Base-by-base conservation (phyloP, 257 asterid species). In the Solanum chilense region DNA sequence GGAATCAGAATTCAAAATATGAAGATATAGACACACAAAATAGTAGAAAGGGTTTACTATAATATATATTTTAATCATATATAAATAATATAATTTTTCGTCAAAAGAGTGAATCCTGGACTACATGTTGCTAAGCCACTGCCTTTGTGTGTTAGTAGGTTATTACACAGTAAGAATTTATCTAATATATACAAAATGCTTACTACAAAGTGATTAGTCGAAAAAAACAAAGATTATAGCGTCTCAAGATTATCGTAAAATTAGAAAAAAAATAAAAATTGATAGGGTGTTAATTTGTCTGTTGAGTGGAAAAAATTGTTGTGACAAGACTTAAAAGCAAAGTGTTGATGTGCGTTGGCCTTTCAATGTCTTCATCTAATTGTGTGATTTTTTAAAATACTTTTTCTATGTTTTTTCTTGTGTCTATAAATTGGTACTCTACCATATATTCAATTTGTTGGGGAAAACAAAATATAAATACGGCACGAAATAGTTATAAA, bases 321-420 rank as follows among this genome's bases (percentile, higher is more conserved):
- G 74, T 25, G 75, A 81, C 35, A 25, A 83, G 77, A 69, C 87
- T 70, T 83, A 3, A 84, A 80, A 45, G 89, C 47, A 52, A 87
- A 71, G 83, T 18, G 39, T 82, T 52, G 62, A 31, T 82, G 85
- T 87, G 41, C 27, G 87, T 84, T 83, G 69, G 76, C 66, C 68
- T 73, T 83, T 87, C 89, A 37, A 29, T 83, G 70, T 73, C 87
- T 20, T n/a, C 58, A 78, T 27, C 31, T 49, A 81, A 81, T 29
- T 29, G 18, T 16, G 20, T 15, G 39, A 5, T 0, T 27, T 23
- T 44, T 9, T 3, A 9, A 16, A 16, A 31, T 16, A 49, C 62
- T 11, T 12, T 86, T 76, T 41, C 25, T 4, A 41, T 56, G 31
- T 86, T 78, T 74, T 12, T 62, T 76, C 37, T 41, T 8, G 27